phyloP scores from a whole-genome alignment of 2,329 filamentous ascomycete species.

The Xylariomycetidae sp. region DNA sequence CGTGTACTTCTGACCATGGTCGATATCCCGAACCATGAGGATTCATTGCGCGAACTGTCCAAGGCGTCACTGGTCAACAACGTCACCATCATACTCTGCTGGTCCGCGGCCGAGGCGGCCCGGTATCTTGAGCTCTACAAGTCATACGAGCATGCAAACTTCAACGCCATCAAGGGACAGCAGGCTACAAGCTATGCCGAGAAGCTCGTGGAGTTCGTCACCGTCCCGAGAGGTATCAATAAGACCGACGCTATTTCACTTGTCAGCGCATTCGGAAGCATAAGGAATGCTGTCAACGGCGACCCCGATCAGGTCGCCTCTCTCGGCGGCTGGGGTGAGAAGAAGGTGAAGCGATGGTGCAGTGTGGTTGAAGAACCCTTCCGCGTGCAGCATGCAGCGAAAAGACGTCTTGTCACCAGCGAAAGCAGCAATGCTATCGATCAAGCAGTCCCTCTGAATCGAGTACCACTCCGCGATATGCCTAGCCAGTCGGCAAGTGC shows the following conservation, averaged over 20 bases:
- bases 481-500: constrained; percentile 19
- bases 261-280: constrained; percentile 85
- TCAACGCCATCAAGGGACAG: constrained; percentile 76
- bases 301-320: constrained; percentile 76
- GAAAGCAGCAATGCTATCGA: constrained; percentile 26
- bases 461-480: constrained; percentile 37
- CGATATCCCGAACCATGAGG: constrained; percentile 92
- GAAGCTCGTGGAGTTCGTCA: constrained; percentile 86
- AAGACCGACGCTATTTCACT: constrained; percentile 89
- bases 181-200: constrained; percentile 81
- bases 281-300: constrained; percentile 82
- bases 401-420: constrained; percentile 25
- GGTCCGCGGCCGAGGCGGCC: constrained; percentile 88
- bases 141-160: constrained; percentile 77
- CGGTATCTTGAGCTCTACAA: constrained; percentile 95
- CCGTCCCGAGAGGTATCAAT: constrained; percentile 82
- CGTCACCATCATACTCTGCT: constrained; percentile 85
- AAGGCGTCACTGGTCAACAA: constrained; percentile 93
- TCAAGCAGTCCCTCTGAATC: constrained; percentile 33
- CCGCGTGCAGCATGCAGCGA: constrained; percentile 65
- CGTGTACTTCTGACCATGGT: constrained; percentile 86
- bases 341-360: constrained; percentile 86
- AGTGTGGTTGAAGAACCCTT: constrained; percentile 81
- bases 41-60: constrained; percentile 78
- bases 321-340: constrained; percentile 91